phyloP scores from a whole-genome alignment of 2,329 filamentous ascomycete species.

The Daldinia sp. region DNA sequence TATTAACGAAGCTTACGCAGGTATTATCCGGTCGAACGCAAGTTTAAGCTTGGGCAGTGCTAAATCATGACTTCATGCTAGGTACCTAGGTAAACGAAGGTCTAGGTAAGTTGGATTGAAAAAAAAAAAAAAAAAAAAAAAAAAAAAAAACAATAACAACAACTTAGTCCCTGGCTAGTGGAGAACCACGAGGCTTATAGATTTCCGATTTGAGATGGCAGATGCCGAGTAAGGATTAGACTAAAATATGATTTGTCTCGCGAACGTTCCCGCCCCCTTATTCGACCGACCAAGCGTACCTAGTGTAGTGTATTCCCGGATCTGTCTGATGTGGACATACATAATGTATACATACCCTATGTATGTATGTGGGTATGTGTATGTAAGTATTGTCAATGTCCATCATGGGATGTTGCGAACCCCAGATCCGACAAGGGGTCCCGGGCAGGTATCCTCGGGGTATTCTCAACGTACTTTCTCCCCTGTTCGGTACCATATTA shows the following conservation, averaged over 20 bases:
- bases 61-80: not conserved
- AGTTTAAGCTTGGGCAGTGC: not conserved
- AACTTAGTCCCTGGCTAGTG: conserved; percentile 8
- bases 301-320: not conserved
- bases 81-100: not conserved
- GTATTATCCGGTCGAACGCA: not conserved
- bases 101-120: not conserved
- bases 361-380: not conserved
- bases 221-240: conserved; percentile 25
- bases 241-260: conserved; percentile 3
- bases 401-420: conserved; percentile 4
- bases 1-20: not conserved
- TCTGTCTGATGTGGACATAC: not conserved
- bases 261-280: conserved; percentile 2
- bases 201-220: conserved; percentile 33
- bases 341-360: not conserved
- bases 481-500: not conserved
- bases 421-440: conserved; percentile 37
- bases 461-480: not conserved
- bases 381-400: not conserved
- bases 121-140: not conserved
- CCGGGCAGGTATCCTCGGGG: not conserved
- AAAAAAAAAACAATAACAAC: not conserved
- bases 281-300: not conserved
- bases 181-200: conserved; percentile 28